Evolutionary conservation across 2,329 filamentous ascomycete species (phyloP).

Genomic region (Fusarium algeriense): DNA sequence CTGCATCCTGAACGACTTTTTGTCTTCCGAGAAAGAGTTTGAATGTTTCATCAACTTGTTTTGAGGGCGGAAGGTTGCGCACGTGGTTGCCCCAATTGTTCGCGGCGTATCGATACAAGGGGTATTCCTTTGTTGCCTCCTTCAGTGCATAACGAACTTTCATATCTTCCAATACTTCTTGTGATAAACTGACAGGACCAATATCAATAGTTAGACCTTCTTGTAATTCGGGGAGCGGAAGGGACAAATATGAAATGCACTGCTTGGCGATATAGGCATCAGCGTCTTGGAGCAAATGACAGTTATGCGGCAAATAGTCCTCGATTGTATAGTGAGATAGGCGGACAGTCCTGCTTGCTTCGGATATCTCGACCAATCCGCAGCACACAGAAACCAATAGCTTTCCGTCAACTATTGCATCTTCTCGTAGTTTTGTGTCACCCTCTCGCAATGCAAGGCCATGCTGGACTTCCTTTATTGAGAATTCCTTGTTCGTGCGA

Average conservation of each 20-base stretch:
- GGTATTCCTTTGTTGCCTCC: too few species aligned
- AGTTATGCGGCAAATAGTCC: background rate
- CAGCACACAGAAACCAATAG: background rate
- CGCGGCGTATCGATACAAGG: background rate
- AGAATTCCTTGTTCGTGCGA: fast-evolving
- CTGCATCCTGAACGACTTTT: background rate
- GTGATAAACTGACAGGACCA: too few species aligned
- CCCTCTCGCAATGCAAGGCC: background rate
- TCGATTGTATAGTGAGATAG: background rate
- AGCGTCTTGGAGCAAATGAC: background rate
- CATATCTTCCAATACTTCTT: background rate
- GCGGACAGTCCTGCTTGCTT: background rate
- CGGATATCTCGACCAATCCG: background rate
- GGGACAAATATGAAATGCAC: background rate
- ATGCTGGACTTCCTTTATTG: fast-evolving
- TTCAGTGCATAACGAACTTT: too few species aligned
- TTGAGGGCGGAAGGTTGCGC: background rate
- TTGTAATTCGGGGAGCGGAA: too few species aligned
- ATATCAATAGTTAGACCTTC: too few species aligned
- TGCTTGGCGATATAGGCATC: background rate
- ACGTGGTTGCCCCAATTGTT: background rate
- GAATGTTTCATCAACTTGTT: background rate
- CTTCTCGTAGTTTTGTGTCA: fast-evolving
- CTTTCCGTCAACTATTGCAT: background rate
- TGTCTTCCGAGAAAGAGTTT: background rate